A percentile compares a stretch with the other conserved stretches of the same genome.
Conservation (phyloP, 305 asterid genomes). For the Fraxinus nigra region DNA sequence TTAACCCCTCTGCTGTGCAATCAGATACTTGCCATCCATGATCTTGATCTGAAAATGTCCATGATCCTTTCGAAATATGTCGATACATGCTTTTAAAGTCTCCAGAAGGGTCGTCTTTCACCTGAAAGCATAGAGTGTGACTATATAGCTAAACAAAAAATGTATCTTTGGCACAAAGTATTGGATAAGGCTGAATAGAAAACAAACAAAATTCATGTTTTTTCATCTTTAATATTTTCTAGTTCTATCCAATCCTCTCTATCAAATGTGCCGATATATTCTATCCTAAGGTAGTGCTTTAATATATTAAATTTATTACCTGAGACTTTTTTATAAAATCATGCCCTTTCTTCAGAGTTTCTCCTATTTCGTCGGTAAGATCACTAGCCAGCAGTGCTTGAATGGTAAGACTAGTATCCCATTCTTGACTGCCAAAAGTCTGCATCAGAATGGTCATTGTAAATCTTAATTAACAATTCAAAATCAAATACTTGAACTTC, state of each 20-base stretch:
- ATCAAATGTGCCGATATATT: neutral
- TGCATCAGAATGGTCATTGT: neutral
- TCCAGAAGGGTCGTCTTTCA: slow-evolving; percentile 63
- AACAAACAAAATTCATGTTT: neutral
- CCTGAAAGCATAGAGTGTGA: slow-evolving; percentile 7
- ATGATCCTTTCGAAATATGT: slow-evolving; percentile 74
- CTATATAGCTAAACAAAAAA: neutral
- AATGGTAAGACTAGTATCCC: slow-evolving; percentile 80
- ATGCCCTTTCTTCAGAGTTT: slow-evolving; percentile 57
- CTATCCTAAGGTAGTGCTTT: neutral
- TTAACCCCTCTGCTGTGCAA: slow-evolving; percentile 82
- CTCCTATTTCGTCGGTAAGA: slow-evolving; percentile 51
- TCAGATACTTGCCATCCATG: slow-evolving; percentile 89
- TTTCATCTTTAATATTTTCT: neutral
- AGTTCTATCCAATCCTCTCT: neutral
- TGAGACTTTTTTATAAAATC: slow-evolving; percentile 63
- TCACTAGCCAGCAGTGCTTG: slow-evolving; percentile 76
- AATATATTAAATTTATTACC: slow-evolving; percentile 11
- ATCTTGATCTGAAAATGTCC: slow-evolving; percentile 84
- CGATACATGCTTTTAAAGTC: slow-evolving; percentile 67
- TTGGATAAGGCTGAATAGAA: neutral
- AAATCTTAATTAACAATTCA: neutral
- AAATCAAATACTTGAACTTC: neutral
- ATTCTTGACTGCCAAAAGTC: slow-evolving; percentile 45
- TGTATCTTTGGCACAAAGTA: neutral